phyloP scores from a whole-genome alignment of 345 rosid species.

The Durio zibethinus region DNA sequence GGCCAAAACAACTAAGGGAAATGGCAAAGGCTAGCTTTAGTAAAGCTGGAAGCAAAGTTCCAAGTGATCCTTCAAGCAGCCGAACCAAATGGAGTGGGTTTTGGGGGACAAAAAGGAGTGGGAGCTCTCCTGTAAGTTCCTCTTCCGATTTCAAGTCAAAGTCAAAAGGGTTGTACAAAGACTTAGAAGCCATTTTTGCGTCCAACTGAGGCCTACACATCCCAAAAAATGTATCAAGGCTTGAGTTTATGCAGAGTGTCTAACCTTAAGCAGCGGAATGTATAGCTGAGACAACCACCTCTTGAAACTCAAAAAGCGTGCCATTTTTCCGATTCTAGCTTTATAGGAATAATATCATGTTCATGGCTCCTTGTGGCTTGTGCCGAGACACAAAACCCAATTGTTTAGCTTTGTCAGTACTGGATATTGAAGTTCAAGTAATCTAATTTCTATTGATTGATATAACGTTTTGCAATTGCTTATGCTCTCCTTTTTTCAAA shows the following conservation, averaged over 20 bases:
- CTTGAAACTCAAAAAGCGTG: not conserved
- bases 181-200: conserved; percentile 85
- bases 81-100: conserved; percentile 63
- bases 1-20: conserved; percentile 73
- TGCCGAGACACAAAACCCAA: not conserved
- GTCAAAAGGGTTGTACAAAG: conserved; percentile 61
- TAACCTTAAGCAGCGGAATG: not conserved
- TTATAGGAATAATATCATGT: not conserved
- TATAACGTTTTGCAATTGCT: not conserved
- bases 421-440: not conserved
- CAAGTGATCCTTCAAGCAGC: conserved; percentile 76
- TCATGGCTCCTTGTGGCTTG: not conserved
- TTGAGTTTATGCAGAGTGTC: not conserved
- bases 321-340: not conserved
- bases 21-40: conserved; percentile 79
- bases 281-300: not conserved
- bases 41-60: conserved; percentile 43
- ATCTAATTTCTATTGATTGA: not conserved
- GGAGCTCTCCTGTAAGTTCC: conserved; percentile 48
- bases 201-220: conserved; percentile 37
- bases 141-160: conserved; percentile 53
- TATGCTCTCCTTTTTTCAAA: not conserved
- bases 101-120: conserved; percentile 61
- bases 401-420: not conserved
- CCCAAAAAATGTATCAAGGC: not conserved